Conservation (phyloP, 163 green algal genomes). For the Scenedesmus sp. region DNA sequence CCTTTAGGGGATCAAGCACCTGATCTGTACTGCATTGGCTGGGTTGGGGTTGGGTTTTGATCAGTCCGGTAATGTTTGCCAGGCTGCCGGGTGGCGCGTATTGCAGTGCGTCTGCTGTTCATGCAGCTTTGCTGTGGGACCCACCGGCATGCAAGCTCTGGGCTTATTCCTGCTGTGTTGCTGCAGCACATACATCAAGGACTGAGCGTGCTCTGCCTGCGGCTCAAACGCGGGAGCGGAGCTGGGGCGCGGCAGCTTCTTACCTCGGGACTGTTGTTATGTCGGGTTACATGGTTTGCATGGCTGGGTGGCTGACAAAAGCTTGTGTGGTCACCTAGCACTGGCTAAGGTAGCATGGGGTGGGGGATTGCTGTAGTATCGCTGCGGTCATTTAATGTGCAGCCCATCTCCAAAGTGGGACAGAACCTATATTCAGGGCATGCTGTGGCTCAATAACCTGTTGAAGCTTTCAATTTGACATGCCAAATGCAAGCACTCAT, state of each 20-base stretch:
- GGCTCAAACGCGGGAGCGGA: neutral
- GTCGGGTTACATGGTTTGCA: neutral
- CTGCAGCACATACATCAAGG: conserved; percentile 1
- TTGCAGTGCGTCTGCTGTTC: neutral
- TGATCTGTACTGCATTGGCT: neutral
- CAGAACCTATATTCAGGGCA: neutral
- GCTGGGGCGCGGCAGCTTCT: neutral
- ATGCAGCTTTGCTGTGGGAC: too few species aligned
- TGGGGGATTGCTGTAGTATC: neutral
- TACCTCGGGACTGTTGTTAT: neutral
- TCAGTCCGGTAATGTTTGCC: neutral
- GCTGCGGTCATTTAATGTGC: neutral
- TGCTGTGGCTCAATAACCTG: neutral
- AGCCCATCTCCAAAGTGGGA: neutral
- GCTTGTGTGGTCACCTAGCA: neutral
- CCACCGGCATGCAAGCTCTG: too few species aligned
- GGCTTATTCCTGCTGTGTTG: neutral
- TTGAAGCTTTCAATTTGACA: neutral
- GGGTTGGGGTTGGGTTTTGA: neutral
- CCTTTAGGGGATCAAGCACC: neutral
- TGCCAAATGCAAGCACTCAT: neutral
- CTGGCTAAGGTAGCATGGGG: neutral
- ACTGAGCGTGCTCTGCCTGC: neutral
- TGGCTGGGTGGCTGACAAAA: neutral
- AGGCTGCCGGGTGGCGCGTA: neutral